These are phyloP conservation scores for Spiraea crenata DNA, from an alignment of 331 rosid species.

Conservation along the genomic window DNA sequence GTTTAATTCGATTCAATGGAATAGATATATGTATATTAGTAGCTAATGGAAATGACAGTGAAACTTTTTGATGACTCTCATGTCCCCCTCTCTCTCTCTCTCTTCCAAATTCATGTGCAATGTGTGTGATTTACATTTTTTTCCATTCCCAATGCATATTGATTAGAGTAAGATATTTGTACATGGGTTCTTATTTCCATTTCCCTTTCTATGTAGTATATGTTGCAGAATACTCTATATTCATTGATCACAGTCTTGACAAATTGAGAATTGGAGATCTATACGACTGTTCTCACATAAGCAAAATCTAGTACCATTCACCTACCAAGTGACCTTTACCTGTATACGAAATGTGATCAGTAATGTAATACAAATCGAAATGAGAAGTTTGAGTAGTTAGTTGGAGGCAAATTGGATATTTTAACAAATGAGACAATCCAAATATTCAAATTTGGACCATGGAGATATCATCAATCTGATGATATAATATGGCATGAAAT, in stretches of 20 bases:
- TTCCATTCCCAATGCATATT: slow-evolving; percentile 19
- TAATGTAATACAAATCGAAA: neutral
- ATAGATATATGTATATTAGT: slow-evolving; percentile 28
- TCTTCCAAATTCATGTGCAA: slow-evolving; percentile 2
- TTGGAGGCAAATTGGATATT: slow-evolving; percentile 5
- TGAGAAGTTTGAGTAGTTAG: neutral
- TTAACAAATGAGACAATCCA: slow-evolving; percentile 24
- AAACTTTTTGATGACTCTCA: slow-evolving; percentile 14
- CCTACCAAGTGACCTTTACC: neutral
- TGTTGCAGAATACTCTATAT: neutral
- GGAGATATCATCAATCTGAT: slow-evolving; percentile 14
- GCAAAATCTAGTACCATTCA: neutral
- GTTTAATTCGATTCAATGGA: slow-evolving; percentile 7
- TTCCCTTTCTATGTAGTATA: neutral
- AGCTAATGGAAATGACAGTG: slow-evolving; percentile 24
- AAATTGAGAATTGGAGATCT: neutral
- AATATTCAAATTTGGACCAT: neutral
- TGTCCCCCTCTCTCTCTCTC: slow-evolving; percentile 17
- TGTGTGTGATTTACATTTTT: slow-evolving; percentile 16
- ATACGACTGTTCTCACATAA: neutral
- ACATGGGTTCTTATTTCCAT: neutral
- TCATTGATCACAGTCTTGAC: neutral
- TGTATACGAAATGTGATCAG: neutral
- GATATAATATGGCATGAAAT: slow-evolving; percentile 7
- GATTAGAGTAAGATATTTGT: neutral